Conservation (phyloP, 257 asterid genomes). For the Handroanthus guayacan region DNA sequence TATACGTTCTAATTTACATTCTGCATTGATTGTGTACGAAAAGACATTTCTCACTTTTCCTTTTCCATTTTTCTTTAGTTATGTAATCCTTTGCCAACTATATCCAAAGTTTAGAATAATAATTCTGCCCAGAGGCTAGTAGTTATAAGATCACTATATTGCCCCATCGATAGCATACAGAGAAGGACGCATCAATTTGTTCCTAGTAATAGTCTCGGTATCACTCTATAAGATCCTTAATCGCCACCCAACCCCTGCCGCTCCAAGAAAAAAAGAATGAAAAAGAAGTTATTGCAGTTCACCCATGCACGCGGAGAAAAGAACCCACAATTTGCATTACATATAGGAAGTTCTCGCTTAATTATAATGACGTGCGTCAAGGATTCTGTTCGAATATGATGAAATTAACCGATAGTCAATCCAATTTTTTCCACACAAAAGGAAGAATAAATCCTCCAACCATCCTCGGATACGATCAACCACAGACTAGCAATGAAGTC, state of each 20-base stretch:
- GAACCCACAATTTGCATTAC: neutral
- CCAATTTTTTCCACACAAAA: neutral
- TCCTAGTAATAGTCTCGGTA: neutral
- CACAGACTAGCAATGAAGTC: neutral
- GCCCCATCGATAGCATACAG: neutral
- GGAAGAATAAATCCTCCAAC: neutral
- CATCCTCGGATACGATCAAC: neutral
- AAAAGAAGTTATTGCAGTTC: neutral
- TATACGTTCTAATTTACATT: neutral
- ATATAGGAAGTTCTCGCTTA: neutral
- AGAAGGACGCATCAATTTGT: neutral
- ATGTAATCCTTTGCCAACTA: neutral
- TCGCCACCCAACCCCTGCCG: neutral
- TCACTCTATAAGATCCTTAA: neutral
- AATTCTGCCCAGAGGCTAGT: neutral
- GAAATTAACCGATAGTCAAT: neutral
- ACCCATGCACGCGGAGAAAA: neutral
- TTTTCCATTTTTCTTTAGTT: neutral
- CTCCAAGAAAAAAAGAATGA: neutral
- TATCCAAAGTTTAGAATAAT: neutral
- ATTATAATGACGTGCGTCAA: neutral
- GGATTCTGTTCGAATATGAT: constrained; percentile 12
- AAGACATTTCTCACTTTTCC: neutral
- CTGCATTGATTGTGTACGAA: neutral
- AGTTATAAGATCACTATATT: no score